Conservation (phyloP, 805 yeast genomes). For the Saturnispora ahearnii region DNA sequence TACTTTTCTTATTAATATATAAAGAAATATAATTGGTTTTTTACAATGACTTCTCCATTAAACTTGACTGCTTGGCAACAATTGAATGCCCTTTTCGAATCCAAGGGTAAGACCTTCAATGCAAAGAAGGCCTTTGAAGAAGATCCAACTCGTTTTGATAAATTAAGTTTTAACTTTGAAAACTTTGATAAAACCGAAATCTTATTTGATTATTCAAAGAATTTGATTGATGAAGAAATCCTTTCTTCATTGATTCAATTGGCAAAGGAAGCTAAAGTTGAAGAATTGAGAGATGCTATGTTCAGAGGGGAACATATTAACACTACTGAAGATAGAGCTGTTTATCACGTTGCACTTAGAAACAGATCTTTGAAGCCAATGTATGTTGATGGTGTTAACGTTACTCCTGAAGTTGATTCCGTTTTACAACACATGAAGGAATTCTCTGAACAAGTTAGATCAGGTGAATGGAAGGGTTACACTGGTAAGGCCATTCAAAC, state of each 20-base stretch:
- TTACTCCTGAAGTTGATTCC: conserved; percentile 82
- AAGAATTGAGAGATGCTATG: conserved; percentile 79
- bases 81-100: conserved; percentile 61
- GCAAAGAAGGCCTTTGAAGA: conserved; percentile 69
- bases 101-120: conserved; percentile 59
- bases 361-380: conserved; percentile 78
- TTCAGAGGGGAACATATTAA: conserved; percentile 91
- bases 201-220: conserved; percentile 92
- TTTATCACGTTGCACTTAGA: conserved; percentile 93
- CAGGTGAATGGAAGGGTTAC: conserved; percentile 95
- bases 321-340: conserved; percentile 94
- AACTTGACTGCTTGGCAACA: conserved; percentile 81
- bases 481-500: conserved; percentile 91
- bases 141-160: conserved; percentile 68
- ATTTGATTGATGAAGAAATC: conserved; percentile 81
- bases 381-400: conserved; percentile 84
- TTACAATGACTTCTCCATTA: conserved; percentile 26
- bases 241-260: conserved; percentile 56
- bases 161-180: conserved; percentile 66
- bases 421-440: conserved; percentile 96
- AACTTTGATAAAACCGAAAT: conserved; percentile 86
- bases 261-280: conserved; percentile 87
- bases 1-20: neutral
- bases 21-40: neutral
- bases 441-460: conserved; percentile 81